Evolutionary conservation across 1,284 basidiomycete species (phyloP).

Genomic region (Amylostereum areolatum): DNA sequence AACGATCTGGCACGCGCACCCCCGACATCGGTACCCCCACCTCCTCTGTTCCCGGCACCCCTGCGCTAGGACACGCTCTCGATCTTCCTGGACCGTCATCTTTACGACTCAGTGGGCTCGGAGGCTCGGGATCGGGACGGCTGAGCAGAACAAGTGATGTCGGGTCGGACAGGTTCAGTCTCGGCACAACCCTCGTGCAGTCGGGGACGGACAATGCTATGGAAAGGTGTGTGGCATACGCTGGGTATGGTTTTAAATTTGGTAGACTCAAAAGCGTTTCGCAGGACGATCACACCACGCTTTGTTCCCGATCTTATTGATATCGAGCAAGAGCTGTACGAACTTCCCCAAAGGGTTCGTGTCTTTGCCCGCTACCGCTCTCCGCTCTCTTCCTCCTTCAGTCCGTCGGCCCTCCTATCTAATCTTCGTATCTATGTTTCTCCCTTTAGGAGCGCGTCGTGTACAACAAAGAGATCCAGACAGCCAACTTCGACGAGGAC

Average conservation of each 20-base stretch:
- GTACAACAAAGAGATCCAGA: conserved; percentile 94
- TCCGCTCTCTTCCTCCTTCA: not conserved
- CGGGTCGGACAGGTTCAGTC: conserved; percentile 41
- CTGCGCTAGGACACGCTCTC: conserved; percentile 35
- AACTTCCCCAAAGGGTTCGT: conserved; percentile 78
- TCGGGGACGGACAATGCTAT: conserved; percentile 59
- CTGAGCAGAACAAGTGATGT: conserved; percentile 61
- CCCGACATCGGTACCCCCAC: conserved; percentile 16
- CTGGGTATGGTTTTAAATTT: not conserved
- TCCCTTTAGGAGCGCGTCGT: conserved; percentile 70
- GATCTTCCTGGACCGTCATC: conserved; percentile 38
- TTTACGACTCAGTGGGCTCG: not conserved
- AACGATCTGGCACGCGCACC: conserved; percentile 7
- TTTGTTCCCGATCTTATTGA: conserved; percentile 75
- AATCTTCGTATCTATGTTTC: not conserved
- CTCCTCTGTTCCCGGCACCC: conserved; percentile 70
- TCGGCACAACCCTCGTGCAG: conserved; percentile 41
- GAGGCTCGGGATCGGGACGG: not conserved
- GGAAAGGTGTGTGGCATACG: conserved; percentile 44
- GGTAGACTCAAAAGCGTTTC: not conserved
- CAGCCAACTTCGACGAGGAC: conserved; percentile 54
- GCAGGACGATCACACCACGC: conserved; percentile 57
- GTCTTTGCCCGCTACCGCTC: too few species aligned
- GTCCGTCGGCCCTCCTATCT: not conserved
- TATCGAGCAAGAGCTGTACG: conserved; percentile 83